Conservation (phyloP, 2,329 filamentous ascomycete genomes). For the Ophiostoma triangulosporum region DNA sequence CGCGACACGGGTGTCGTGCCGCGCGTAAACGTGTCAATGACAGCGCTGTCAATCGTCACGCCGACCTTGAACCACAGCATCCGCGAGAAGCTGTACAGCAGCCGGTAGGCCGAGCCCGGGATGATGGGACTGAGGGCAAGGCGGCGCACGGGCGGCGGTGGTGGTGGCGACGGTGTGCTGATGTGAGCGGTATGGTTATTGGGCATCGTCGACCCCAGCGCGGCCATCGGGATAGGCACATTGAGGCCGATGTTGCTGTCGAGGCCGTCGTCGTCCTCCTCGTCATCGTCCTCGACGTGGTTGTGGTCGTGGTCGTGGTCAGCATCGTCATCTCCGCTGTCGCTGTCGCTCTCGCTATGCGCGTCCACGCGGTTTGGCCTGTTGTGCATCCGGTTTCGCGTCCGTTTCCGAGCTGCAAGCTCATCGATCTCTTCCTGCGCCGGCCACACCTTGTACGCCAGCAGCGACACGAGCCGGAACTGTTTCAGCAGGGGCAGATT, state of each 20-base stretch:
- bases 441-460: not conserved
- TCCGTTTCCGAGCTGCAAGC: not conserved
- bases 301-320: not conserved
- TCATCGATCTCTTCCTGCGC: not conserved
- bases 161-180: not conserved
- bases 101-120: not conserved
- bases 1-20: not conserved
- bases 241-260: not conserved
- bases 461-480: not conserved
- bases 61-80: conserved; percentile 8
- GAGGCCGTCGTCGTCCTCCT: not conserved
- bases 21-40: not conserved
- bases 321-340: not conserved
- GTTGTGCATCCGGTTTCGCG: not conserved
- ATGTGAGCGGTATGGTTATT: not conserved
- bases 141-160: not conserved
- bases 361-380: no score
- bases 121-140: not conserved
- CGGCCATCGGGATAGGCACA: not conserved
- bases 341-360: not conserved
- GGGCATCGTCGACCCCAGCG: not conserved
- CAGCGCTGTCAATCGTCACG: conserved; percentile 1
- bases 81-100: not conserved
- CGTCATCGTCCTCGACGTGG: not conserved
- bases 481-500: not conserved